phyloP scores from a whole-genome alignment of 1,139 yeast species.

The Suhomyces yuchorum region DNA sequence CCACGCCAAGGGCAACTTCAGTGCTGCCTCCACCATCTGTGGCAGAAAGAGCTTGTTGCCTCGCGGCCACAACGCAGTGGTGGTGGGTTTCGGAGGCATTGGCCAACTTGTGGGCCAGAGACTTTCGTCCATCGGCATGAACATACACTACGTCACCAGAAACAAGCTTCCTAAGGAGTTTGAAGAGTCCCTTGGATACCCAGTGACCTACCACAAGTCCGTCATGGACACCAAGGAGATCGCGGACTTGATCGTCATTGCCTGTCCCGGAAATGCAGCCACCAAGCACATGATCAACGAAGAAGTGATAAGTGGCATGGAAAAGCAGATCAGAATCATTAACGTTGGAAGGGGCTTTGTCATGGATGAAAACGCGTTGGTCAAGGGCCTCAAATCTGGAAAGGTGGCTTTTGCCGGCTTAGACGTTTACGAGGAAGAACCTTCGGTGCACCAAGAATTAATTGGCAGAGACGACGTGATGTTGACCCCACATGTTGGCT shows the following conservation, averaged over 20 bases:
- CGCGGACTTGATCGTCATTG: conserved; percentile 64
- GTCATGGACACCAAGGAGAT: conserved; percentile 28
- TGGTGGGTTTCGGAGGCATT: conserved; percentile 30
- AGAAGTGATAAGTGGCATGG: conserved; percentile 48
- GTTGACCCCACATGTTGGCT: conserved; percentile 76
- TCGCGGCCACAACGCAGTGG: conserved; percentile 26
- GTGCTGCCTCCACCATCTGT: conserved; percentile 16
- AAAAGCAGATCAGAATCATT: conserved; percentile 60
- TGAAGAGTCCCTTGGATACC: conserved; percentile 19
- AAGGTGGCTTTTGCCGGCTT: conserved; percentile 73
- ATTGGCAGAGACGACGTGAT: conserved; percentile 67
- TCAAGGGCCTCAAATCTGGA: conserved; percentile 67
- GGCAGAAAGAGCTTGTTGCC: conserved; percentile 22
- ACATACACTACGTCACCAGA: conserved; percentile 28
- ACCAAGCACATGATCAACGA: conserved; percentile 60
- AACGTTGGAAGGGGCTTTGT: conserved; percentile 79
- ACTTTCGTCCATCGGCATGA: conserved; percentile 27
- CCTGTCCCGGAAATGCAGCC: conserved; percentile 65
- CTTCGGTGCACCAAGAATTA: conserved; percentile 54
- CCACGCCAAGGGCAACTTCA: conserved; percentile 4
- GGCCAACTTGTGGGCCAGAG: conserved; percentile 26
- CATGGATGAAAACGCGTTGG: conserved; percentile 71
- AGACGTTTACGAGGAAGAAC: conserved; percentile 79
- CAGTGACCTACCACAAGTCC: conserved; percentile 20
- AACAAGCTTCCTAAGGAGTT: conserved; percentile 17